Evolutionary conservation across 345 rosid species (phyloP).

Genomic region (Citrus medica): DNA sequence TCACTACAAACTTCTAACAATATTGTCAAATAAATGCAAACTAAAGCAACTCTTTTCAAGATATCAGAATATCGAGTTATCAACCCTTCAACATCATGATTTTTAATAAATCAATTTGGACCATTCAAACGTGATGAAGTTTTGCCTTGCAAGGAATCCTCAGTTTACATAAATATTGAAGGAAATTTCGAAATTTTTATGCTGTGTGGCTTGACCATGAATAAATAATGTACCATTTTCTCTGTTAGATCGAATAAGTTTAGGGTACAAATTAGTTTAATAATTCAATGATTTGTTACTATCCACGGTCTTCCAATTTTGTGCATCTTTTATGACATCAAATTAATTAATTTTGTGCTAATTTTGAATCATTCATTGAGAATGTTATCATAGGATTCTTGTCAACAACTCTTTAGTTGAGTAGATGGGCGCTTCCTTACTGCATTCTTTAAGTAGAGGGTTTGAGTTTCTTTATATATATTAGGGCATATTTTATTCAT

Average conservation of each 20-base stretch:
- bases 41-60: not conserved
- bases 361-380: not conserved
- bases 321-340: not conserved
- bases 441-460: too few species aligned
- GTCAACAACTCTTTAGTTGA: too few species aligned
- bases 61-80: not conserved
- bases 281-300: not conserved
- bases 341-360: not conserved
- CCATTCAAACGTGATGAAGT: not conserved
- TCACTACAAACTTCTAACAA: not conserved
- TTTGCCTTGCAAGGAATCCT: slow-evolving; percentile 8
- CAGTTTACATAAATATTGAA: not conserved
- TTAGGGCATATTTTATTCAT: too few species aligned
- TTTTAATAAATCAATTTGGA: not conserved
- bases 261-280: not conserved
- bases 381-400: not conserved
- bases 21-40: not conserved
- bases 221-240: not conserved
- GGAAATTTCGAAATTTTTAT: not conserved
- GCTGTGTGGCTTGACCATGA: not conserved
- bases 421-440: too few species aligned
- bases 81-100: not conserved
- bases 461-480: too few species aligned
- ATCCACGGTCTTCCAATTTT: not conserved
- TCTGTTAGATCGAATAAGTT: not conserved